Evolutionary conservation across 179 eudicot genomes (phyloP), one percentile per base, ranked within the genome.

Genomic region (Corrigiola litoralis): DNA sequence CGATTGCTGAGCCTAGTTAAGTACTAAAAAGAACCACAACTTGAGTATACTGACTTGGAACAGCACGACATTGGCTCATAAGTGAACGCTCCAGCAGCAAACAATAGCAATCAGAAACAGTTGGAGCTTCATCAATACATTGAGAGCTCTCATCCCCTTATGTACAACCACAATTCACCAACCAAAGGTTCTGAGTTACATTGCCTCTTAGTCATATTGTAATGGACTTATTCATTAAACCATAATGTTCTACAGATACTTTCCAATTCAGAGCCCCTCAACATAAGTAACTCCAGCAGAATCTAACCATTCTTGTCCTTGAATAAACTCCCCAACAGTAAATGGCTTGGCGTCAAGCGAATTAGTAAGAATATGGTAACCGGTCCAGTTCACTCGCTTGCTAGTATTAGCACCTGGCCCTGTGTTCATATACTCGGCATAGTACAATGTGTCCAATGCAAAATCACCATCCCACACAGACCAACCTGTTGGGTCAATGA

Each of bases 221-320:
- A n/a, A 33, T 33, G 0, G 44, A 10, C 16, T 57, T 57, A 57
- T 57, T 57, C 20, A 54, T 31, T 16, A 16, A 12, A 16, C 14
- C 27, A 17, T 20, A 31, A 18, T 18, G 5, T 31, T 3, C 9
- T 9, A 5, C 21, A 17, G 11, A 17, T 34, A 17, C 5, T 51
- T 3, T 23, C 32, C 8, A 12, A 14, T 61, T 72, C 66, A 76
- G 7, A 84, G 66, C 18, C 89, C 89, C 10, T 74, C 58, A 52
- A 32, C 70, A 38, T 69, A 85, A 14, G 77, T 73, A 20, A 85
- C 80, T 0, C 76, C 81, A 3, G 81, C 73, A 16, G 64, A 54
- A 20, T 70, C 78, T 53, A 85, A 58, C 89, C 89, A 85, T 7
- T 74, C 65, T 36, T 24, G 53, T 5, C 64, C 38, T 38, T 62